A percentile compares a stretch with the other conserved stretches of the same genome.
Conservation (phyloP, 495 filamentous ascomycete genomes). For the Penicillium alfredii region DNA sequence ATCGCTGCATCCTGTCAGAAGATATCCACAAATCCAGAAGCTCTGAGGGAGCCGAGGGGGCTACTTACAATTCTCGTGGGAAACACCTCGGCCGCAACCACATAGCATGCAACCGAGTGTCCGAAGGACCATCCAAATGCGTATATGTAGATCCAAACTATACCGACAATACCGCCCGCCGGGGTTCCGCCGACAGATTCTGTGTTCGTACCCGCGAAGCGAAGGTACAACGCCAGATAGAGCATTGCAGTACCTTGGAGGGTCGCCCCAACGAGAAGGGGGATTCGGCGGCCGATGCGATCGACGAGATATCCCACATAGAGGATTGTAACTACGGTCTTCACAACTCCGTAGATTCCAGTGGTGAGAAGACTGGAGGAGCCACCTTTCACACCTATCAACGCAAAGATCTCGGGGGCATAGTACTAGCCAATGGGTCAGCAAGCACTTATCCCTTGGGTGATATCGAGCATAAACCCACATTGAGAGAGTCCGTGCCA, state of each 20-base stretch:
- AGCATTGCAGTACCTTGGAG: slow-evolving; percentile 60
- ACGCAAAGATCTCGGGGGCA: slow-evolving; percentile 37
- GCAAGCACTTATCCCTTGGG: not conserved
- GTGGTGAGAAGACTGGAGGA: slow-evolving; percentile 34
- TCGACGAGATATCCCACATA: slow-evolving; percentile 54
- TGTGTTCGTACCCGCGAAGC: slow-evolving; percentile 41
- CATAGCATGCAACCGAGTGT: slow-evolving; percentile 22
- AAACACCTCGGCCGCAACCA: slow-evolving; percentile 23
- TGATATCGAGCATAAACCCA: not conserved
- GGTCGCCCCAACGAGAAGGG: slow-evolving; percentile 56
- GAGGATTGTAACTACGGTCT: slow-evolving; percentile 48
- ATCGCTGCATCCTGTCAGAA: slow-evolving; percentile 5
- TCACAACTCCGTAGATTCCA: slow-evolving; percentile 40
- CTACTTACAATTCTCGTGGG: slow-evolving; percentile 23
- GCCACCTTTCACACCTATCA: slow-evolving; percentile 30
- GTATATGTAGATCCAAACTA: slow-evolving; percentile 63
- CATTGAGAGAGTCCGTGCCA: slow-evolving; percentile 33
- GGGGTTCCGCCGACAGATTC: slow-evolving; percentile 31
- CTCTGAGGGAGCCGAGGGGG: not conserved
- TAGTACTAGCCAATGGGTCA: slow-evolving; percentile 26
- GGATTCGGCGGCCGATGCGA: slow-evolving; percentile 42
- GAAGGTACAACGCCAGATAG: slow-evolving; percentile 56
- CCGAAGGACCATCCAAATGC: slow-evolving; percentile 37
- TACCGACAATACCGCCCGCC: slow-evolving; percentile 48
- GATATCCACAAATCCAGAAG: no score